These are phyloP conservation scores for Sarocladium strictum DNA, from an alignment of 2,329 filamentous ascomycete species.

Conservation along the genomic window DNA sequence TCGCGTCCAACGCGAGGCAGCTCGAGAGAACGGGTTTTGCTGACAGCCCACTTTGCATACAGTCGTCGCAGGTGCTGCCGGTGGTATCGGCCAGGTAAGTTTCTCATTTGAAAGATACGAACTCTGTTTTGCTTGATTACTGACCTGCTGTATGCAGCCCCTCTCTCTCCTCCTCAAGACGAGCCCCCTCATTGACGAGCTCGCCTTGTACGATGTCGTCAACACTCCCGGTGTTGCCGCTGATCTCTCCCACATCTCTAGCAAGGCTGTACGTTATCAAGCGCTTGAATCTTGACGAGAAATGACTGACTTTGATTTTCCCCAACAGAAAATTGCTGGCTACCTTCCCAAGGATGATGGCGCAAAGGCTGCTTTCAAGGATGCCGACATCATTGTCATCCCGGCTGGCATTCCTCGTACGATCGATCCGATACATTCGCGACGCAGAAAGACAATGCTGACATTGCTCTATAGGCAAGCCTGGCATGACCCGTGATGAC, in stretches of 20 bases:
- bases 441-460: constrained; percentile 11
- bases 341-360: constrained; percentile 84
- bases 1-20: constrained; percentile 1
- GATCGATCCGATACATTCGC: constrained; percentile 22
- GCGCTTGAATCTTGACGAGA: constrained; percentile 7
- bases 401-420: constrained; percentile 95
- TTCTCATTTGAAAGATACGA: background rate
- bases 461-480: constrained; percentile 64
- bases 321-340: constrained; percentile 69
- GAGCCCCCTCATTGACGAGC: constrained; percentile 80
- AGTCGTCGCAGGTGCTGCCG: constrained; percentile 91
- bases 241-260: constrained; percentile 96
- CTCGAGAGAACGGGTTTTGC: background rate
- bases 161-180: constrained; percentile 95
- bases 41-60: constrained; percentile 9
- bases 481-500: constrained; percentile 98
- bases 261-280: constrained; percentile 58
- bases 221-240: constrained; percentile 95
- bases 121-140: background rate
- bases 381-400: constrained; percentile 93
- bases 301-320: constrained; percentile 20
- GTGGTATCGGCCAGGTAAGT: constrained; percentile 94
- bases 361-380: constrained; percentile 81
- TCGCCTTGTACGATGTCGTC: constrained; percentile 98
- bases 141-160: constrained; percentile 51